phyloP scores from a whole-genome alignment of 2,329 filamentous ascomycete species.

The Fonsecaea pugnacius region DNA sequence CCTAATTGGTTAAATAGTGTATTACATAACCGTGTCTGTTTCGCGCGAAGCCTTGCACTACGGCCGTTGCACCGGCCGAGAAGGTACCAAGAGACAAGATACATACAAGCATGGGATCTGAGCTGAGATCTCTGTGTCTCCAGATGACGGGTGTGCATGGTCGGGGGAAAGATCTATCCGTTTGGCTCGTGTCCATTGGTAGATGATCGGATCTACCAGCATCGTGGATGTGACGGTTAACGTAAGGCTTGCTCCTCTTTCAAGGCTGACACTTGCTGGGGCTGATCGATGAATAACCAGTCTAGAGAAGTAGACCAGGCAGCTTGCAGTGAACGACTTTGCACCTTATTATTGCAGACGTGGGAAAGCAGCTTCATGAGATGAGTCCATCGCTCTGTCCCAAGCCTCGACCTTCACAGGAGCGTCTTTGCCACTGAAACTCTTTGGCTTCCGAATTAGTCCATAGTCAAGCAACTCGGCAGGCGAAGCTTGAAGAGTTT shows the following conservation, averaged over 20 bases:
- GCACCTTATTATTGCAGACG: not conserved
- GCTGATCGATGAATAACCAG: not conserved
- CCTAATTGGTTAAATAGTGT: not conserved
- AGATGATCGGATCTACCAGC: not conserved
- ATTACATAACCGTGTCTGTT: not conserved
- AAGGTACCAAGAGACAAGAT: not conserved
- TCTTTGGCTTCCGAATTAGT: not conserved
- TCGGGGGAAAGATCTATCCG: not conserved
- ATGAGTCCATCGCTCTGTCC: not conserved
- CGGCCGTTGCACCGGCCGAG: constrained; percentile 1
- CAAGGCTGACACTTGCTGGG: not conserved
- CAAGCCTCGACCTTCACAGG: not conserved
- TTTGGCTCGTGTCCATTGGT: not conserved
- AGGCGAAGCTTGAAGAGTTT: not conserved
- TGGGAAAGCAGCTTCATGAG: not conserved
- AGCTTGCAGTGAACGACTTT: not conserved
- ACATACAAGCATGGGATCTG: not conserved
- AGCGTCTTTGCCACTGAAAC: not conserved
- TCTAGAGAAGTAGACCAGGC: not conserved
- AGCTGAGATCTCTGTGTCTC: not conserved
- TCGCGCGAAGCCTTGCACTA: not conserved
- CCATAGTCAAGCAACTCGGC: not conserved
- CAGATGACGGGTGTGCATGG: not conserved
- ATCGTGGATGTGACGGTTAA: not conserved
- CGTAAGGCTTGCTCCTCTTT: not conserved